Conservation (phyloP, 495 filamentous ascomycete species). For the Pseudomonodictys pantanalensis region DNA sequence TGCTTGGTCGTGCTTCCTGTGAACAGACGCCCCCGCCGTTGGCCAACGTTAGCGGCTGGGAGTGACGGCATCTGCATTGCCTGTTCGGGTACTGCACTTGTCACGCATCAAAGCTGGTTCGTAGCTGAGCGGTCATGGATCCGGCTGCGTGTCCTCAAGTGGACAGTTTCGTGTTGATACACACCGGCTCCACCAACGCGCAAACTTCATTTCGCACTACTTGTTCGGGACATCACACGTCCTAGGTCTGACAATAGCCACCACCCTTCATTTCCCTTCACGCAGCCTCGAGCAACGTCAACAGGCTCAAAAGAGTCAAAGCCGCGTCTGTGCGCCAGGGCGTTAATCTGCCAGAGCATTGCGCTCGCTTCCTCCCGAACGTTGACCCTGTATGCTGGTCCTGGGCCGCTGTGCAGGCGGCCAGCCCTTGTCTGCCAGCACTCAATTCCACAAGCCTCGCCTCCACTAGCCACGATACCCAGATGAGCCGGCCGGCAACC, state of each 20-base stretch:
- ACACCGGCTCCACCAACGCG: conserved; percentile 27
- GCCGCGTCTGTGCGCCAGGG: conserved; percentile 28
- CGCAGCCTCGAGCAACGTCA: conserved; percentile 4
- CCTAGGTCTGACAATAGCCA: conserved; percentile 25
- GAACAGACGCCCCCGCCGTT: conserved; percentile 16
- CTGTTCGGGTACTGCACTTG: conserved; percentile 12
- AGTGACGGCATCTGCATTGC: conserved; percentile 22
- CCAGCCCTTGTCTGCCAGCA: conserved; percentile 16
- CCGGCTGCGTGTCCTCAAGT: not conserved
- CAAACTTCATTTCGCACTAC: conserved; percentile 29
- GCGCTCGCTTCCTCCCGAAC: conserved; percentile 34
- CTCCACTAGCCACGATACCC: conserved; percentile 21
- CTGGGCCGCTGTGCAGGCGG: conserved; percentile 8
- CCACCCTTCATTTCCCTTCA: conserved; percentile 33
- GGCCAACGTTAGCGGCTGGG: conserved; percentile 5
- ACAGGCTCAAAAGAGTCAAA: conserved; percentile 11
- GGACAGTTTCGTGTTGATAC: conserved; percentile 31
- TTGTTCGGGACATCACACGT: conserved; percentile 22
- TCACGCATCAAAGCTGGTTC: not conserved
- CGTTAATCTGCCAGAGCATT: conserved; percentile 29
- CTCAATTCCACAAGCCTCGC: conserved; percentile 29
- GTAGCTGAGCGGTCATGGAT: not conserved
- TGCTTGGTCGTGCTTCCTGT: conserved; percentile 15
- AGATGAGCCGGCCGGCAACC: conserved; percentile 1
- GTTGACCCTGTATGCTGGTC: conserved; percentile 31